Percentiles rank a stretch among this genome's conserved stretches.
Evolutionary conservation across 2,329 filamentous ascomycete species (phyloP).

Genomic region (Monosporascus ibericus): DNA sequence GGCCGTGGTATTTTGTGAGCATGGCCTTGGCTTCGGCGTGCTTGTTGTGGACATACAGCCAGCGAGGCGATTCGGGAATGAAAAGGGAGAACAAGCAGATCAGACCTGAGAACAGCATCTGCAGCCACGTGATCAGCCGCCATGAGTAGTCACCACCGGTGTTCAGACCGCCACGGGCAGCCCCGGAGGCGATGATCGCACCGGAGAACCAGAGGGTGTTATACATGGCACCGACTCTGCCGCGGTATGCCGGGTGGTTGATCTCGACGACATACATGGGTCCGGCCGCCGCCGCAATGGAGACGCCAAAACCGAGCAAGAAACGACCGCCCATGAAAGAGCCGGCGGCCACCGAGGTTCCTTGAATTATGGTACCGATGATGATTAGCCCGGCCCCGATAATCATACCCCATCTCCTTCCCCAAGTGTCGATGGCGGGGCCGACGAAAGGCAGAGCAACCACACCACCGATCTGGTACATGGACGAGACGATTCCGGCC

Average conservation of each 20-base stretch:
- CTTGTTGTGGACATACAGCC: conserved; percentile 34
- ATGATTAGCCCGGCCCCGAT: conserved; percentile 37
- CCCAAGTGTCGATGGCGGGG: conserved; percentile 39
- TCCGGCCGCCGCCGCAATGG: conserved; percentile 39
- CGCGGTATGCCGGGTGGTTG: conserved; percentile 39
- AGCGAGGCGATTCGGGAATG: conserved; percentile 37
- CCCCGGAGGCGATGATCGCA: conserved; percentile 45
- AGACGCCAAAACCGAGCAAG: conserved; percentile 52
- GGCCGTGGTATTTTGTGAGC: conserved; percentile 37
- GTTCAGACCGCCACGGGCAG: conserved; percentile 37
- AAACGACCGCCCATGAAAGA: conserved; percentile 53
- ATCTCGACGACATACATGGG: conserved; percentile 43
- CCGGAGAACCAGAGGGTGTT: conserved; percentile 41
- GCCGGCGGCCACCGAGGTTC: conserved; percentile 28
- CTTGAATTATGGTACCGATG: conserved; percentile 40
- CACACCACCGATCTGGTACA: conserved; percentile 42
- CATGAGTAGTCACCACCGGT: conserved; percentile 31
- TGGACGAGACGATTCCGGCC: conserved; percentile 41
- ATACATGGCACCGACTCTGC: conserved; percentile 34
- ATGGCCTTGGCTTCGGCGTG: conserved; percentile 29
- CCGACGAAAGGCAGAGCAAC: conserved; percentile 41
- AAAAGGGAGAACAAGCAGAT: conserved; percentile 28
- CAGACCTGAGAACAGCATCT: conserved; percentile 35
- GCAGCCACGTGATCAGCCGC: conserved; percentile 38
- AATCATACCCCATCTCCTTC: conserved; percentile 41